A percentile compares a stretch with the other conserved stretches of the same genome.
phyloP scores from a whole-genome alignment of 73 alveolate species.

The Paramecium pentaurelia region DNA sequence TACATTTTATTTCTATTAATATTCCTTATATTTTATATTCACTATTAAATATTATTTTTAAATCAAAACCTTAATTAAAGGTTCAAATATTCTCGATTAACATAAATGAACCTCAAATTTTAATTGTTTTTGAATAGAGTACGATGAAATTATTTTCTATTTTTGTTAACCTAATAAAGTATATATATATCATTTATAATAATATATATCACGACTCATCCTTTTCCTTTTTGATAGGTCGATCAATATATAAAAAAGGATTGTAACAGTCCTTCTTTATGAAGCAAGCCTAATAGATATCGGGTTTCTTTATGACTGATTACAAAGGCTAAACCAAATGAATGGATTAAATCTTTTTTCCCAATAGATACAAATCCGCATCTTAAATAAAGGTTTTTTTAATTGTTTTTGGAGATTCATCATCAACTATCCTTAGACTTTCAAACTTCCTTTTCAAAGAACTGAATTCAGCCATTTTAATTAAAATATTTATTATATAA shows the following conservation, averaged over 20 bases:
- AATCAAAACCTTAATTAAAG: background rate
- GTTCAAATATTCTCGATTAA: background rate
- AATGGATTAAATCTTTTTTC: background rate
- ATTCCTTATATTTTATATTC: too few relatives aligned
- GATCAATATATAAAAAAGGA: background rate
- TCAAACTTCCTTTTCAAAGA: conserved; percentile 7
- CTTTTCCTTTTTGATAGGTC: background rate
- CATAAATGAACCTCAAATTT: background rate
- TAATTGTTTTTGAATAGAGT: background rate
- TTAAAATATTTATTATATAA: background rate
- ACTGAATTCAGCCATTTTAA: background rate
- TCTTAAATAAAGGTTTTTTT: background rate
- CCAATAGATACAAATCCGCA: background rate
- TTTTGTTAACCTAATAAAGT: background rate
- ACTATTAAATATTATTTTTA: too few relatives aligned
- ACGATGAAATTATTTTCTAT: background rate
- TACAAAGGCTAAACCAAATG: background rate
- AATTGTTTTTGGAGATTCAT: background rate
- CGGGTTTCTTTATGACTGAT: background rate
- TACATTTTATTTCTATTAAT: background rate
- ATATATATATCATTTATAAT: background rate
- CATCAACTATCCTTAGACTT: background rate
- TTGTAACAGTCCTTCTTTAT: background rate
- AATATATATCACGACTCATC: background rate
- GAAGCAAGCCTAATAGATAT: background rate